Percentiles rank a stretch among this genome's conserved stretches.
phyloP scores from a whole-genome alignment of 257 asterid species.

The Ajuga chamaepitys region DNA sequence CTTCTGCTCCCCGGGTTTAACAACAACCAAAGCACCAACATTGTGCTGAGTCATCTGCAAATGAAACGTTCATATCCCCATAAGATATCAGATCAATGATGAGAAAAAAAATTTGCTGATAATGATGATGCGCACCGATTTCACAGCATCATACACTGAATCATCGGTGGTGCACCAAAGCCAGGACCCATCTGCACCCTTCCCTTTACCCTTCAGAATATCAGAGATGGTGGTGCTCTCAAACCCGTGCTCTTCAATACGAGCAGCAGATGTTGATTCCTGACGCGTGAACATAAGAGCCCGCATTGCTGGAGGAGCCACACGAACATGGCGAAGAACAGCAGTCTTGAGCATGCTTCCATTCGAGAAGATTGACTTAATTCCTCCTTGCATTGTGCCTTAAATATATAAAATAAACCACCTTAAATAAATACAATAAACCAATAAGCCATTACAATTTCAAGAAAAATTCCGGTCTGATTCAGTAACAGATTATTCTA shows the following conservation, averaged over 20 bases:
- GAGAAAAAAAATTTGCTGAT: too few relatives aligned
- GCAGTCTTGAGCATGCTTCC: slow-evolving; percentile 62
- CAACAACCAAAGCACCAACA: slow-evolving; percentile 98
- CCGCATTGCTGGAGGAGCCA: slow-evolving; percentile 39
- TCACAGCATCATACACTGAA: slow-evolving; percentile 88
- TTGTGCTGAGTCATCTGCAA: slow-evolving; percentile 96
- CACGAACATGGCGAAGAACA: slow-evolving; percentile 58
- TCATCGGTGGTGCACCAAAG: slow-evolving; percentile 98
- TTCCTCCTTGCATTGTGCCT: slow-evolving; percentile 89
- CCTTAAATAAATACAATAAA: too few relatives aligned
- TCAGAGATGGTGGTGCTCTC: slow-evolving; percentile 85
- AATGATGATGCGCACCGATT: slow-evolving; percentile 56
- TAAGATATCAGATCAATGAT: background rate
- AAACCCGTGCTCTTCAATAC: slow-evolving; percentile 93
- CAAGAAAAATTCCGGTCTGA: background rate
- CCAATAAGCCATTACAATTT: too few relatives aligned
- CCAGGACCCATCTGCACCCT: slow-evolving; percentile 95
- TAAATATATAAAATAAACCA: slow-evolving; percentile 2
- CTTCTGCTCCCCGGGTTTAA: slow-evolving; percentile 76
- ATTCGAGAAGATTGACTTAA: slow-evolving; percentile 54
- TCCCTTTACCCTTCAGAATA: slow-evolving; percentile 65
- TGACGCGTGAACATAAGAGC: slow-evolving; percentile 40
- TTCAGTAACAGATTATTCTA: background rate
- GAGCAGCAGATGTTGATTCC: slow-evolving; percentile 72
- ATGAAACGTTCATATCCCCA: background rate